Evolutionary conservation across 2,329 filamentous ascomycete species (phyloP).

Genomic region (Neurospora crassa): DNA sequence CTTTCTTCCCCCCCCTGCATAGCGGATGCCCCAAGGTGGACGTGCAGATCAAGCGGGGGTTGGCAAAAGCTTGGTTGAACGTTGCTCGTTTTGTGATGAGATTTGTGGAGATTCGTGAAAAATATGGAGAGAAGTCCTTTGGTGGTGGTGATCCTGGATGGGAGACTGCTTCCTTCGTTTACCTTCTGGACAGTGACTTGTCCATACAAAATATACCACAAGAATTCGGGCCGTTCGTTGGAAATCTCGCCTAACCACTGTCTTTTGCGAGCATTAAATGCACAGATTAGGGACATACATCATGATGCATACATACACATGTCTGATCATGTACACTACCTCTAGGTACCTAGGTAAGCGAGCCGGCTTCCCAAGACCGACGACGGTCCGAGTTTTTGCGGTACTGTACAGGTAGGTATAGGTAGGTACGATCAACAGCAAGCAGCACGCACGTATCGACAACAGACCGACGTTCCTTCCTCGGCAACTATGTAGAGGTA

Average conservation of each 20-base stretch:
- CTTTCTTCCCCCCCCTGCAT: background rate
- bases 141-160: background rate
- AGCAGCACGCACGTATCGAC: background rate
- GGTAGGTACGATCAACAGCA: too few species aligned
- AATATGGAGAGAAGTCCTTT: too few species aligned
- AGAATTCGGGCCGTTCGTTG: too few species aligned
- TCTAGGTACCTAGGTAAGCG: too few species aligned
- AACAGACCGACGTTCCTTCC: background rate
- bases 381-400: too few species aligned
- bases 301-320: too few species aligned
- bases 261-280: too few species aligned
- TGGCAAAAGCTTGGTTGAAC: background rate
- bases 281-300: too few species aligned
- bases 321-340: too few species aligned
- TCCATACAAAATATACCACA: background rate
- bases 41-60: background rate
- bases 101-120: background rate
- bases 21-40: background rate
- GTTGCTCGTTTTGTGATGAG: background rate
- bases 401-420: too few species aligned
- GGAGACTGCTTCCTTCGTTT: background rate
- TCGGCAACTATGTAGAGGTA: background rate
- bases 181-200: background rate
- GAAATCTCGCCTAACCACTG: too few species aligned
- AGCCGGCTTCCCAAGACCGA: too few species aligned